Percentiles rank a stretch among this genome's conserved stretches.
These are phyloP conservation scores for Elasticomyces elasticus DNA, from an alignment of 495 filamentous ascomycete genomes.

Conservation along the genomic window DNA sequence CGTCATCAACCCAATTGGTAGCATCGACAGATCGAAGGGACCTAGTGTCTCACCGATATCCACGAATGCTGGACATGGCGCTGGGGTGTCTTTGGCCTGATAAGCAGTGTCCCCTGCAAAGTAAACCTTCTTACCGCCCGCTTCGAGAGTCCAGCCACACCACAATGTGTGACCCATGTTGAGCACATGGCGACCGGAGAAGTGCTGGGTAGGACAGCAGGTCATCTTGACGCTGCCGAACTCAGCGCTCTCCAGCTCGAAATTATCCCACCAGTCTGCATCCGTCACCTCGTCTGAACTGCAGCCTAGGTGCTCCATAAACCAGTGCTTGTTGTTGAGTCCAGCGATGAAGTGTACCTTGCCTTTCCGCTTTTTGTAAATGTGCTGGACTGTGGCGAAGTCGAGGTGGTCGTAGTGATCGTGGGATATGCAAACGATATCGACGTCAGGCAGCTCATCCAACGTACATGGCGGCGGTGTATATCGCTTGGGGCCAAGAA, in stretches of 20 bases:
- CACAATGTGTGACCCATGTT: slow-evolving; percentile 37
- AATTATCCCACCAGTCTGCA: slow-evolving; percentile 46
- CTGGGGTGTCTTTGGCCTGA: slow-evolving; percentile 29
- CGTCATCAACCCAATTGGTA: slow-evolving; percentile 36
- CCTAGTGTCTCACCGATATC: slow-evolving; percentile 33
- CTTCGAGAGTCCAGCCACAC: slow-evolving; percentile 43
- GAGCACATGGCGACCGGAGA: slow-evolving; percentile 30
- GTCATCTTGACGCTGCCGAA: slow-evolving; percentile 26
- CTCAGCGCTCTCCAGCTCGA: slow-evolving; percentile 20
- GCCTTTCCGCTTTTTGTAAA: slow-evolving; percentile 29
- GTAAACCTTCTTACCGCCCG: slow-evolving; percentile 21
- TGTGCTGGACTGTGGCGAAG: slow-evolving; percentile 29
- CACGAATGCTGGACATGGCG: slow-evolving; percentile 34
- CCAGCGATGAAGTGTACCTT: slow-evolving; percentile 37
- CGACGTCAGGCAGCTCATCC: slow-evolving; percentile 40
- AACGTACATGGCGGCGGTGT: slow-evolving; percentile 41
- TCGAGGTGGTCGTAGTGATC: slow-evolving; percentile 49
- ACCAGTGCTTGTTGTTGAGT: slow-evolving; percentile 33
- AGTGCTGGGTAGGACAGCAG: slow-evolving; percentile 41
- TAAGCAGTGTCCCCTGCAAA: slow-evolving; percentile 36
- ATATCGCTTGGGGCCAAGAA: slow-evolving; percentile 42
- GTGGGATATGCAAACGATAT: slow-evolving; percentile 42
- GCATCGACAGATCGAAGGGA: slow-evolving; percentile 35
- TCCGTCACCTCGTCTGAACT: slow-evolving; percentile 35
- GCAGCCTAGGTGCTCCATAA: slow-evolving; percentile 34